Evolutionary conservation across 192 early-diverging fungal species (phyloP).

Genomic region (Allomyces macrogynus): DNA sequence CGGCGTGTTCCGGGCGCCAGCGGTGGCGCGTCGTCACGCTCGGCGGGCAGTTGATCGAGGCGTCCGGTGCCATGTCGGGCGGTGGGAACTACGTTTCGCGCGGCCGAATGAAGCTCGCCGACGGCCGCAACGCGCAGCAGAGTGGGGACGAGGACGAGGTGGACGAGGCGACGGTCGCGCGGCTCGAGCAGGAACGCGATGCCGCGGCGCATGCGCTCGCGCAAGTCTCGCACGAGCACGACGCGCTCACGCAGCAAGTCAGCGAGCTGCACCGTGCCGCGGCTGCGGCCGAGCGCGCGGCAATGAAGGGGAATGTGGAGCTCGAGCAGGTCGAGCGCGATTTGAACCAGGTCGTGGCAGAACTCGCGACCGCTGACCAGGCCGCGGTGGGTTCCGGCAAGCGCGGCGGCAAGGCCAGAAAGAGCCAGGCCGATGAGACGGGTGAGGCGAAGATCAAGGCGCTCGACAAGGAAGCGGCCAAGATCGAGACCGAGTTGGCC

Average conservation of each 20-base stretch:
- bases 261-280: slow-evolving; percentile 48
- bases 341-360: too few species aligned
- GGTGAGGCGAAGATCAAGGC: background rate
- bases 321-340: too few species aligned
- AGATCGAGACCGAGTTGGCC: slow-evolving; percentile 31
- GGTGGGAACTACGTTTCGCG: slow-evolving; percentile 52
- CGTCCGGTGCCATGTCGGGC: slow-evolving; percentile 79
- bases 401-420: too few species aligned
- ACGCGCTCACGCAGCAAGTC: slow-evolving; percentile 34
- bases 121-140: background rate
- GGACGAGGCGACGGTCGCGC: slow-evolving; percentile 25
- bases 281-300: slow-evolving; percentile 21
- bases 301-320: too few species aligned
- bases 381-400: too few species aligned
- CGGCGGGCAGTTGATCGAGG: slow-evolving; percentile 77
- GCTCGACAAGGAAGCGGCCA: slow-evolving; percentile 18
- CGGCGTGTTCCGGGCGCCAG: slow-evolving; percentile 18
- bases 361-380: too few species aligned
- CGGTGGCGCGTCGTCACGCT: slow-evolving; percentile 88
- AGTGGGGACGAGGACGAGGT: slow-evolving; percentile 20
- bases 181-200: slow-evolving; percentile 36
- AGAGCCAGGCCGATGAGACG: too few species aligned
- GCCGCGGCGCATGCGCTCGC: slow-evolving; percentile 25
- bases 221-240: slow-evolving; percentile 27
- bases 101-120: slow-evolving; percentile 54